Conservation (phyloP, 2,329 filamentous ascomycete genomes). For the Fusarium tuaranense region DNA sequence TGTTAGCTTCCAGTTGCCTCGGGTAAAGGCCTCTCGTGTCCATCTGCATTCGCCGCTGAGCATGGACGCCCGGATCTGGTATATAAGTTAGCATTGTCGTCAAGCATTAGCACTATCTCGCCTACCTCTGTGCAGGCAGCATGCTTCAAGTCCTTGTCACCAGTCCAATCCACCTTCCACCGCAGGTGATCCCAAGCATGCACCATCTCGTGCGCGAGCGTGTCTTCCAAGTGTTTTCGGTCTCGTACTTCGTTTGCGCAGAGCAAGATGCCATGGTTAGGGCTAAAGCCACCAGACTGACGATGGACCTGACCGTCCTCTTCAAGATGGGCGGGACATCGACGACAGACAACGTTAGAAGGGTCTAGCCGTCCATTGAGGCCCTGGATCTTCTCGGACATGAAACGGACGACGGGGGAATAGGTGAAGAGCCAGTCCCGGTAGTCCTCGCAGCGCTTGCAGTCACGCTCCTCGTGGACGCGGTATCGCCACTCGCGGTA, state of each 20-base stretch:
- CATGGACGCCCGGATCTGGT: constrained; percentile 89
- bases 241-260: constrained; percentile 93
- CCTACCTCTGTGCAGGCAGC: constrained; percentile 92
- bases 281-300: constrained; percentile 84
- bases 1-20: constrained; percentile 88
- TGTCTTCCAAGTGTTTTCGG: constrained; percentile 88
- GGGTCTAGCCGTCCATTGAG: constrained; percentile 81
- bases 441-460: constrained; percentile 82
- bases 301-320: constrained; percentile 71
- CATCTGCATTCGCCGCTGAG: constrained; percentile 95
- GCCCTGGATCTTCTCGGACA: constrained; percentile 82
- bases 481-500: constrained; percentile 84
- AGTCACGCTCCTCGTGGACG: constrained; percentile 81
- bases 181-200: constrained; percentile 94
- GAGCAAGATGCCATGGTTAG: constrained; percentile 87
- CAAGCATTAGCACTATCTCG: neutral
- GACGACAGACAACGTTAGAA: constrained; percentile 83
- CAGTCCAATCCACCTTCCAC: constrained; percentile 88
- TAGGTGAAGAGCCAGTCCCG: constrained; percentile 87
- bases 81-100: neutral
- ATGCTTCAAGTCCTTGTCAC: constrained; percentile 80
- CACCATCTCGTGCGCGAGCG: constrained; percentile 96
- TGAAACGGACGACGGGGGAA: constrained; percentile 88
- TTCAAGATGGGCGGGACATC: constrained; percentile 74
- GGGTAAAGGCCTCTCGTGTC: constrained; percentile 84